Percentiles rank a stretch among this genome's conserved stretches.
phyloP scores from a whole-genome alignment of 2,329 filamentous ascomycete genomes.

The Immersiporthe knoxdaviesiana region DNA sequence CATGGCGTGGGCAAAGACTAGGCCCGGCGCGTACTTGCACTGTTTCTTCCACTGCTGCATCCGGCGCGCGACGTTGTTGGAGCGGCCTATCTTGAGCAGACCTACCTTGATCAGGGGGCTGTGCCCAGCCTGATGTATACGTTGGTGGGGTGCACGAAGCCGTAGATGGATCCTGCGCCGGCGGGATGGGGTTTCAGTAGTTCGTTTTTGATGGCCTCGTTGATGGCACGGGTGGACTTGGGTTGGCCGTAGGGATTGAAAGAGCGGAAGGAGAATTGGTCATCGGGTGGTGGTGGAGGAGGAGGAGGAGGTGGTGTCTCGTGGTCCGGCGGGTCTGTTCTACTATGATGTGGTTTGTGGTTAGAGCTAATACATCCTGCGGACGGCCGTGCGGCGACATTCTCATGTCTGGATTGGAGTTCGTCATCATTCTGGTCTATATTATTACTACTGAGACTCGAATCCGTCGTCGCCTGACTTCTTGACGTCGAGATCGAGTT shows the following conservation, averaged over 20 bases:
- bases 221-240: constrained; percentile 18
- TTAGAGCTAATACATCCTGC: neutral
- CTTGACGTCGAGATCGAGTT: neutral
- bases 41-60: constrained; percentile 33
- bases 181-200: constrained; percentile 11
- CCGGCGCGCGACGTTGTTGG: constrained; percentile 31
- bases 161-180: constrained; percentile 34
- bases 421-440: neutral
- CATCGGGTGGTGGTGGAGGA: neutral
- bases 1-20: constrained; percentile 28
- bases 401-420: neutral
- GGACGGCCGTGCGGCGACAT: neutral
- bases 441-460: neutral
- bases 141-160: constrained; percentile 34
- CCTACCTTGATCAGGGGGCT: constrained; percentile 35
- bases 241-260: constrained; percentile 15
- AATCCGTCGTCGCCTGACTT: neutral
- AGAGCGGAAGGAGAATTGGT: neutral
- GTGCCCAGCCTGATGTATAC: constrained; percentile 22
- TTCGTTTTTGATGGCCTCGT: constrained; percentile 24
- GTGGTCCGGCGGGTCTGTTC: neutral
- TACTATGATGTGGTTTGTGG: neutral
- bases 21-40: constrained; percentile 35
- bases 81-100: constrained; percentile 40
- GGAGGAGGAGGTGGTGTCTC: neutral